phyloP scores from a whole-genome alignment of 495 filamentous ascomycete species.

The Paragyromitra xinjiangensis region DNA sequence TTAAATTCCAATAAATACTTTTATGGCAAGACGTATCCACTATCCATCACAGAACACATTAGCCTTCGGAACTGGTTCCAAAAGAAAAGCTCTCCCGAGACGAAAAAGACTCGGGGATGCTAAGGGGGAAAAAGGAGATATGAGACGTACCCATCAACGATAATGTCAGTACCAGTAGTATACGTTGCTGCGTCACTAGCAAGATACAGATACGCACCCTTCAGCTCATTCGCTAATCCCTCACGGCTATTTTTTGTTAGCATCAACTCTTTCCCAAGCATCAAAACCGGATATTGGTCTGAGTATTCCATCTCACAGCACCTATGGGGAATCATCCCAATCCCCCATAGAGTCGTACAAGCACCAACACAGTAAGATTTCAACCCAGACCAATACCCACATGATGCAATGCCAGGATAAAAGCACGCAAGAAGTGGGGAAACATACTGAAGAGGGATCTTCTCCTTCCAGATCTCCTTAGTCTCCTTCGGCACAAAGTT shows the following conservation, averaged over 20 bases:
- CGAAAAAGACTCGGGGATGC: not conserved
- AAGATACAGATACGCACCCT: constrained; percentile 88
- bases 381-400: not conserved
- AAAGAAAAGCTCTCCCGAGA: not conserved
- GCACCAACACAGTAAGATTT: not conserved
- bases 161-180: constrained; percentile 80
- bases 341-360: not conserved
- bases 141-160: constrained; percentile 71
- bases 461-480: constrained; percentile 78
- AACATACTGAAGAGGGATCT: constrained; percentile 81
- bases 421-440: not conserved
- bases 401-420: not conserved
- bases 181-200: constrained; percentile 84
- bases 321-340: not conserved
- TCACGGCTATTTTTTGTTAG: constrained; percentile 65
- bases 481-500: constrained; percentile 74
- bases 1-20: not conserved
- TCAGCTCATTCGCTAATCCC: constrained; percentile 77
- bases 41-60: constrained; percentile 6
- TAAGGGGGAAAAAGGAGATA: not conserved
- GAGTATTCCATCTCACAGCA: not conserved
- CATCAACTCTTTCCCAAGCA: not conserved
- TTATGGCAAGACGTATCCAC: constrained; percentile 57
- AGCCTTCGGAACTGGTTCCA: not conserved
- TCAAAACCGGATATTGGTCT: not conserved